Percentiles rank a stretch among this genome's conserved stretches.
These are phyloP conservation scores for Hypomontagnella submonticulosa DNA, from an alignment of 495 filamentous ascomycete genomes.

Conservation along the genomic window DNA sequence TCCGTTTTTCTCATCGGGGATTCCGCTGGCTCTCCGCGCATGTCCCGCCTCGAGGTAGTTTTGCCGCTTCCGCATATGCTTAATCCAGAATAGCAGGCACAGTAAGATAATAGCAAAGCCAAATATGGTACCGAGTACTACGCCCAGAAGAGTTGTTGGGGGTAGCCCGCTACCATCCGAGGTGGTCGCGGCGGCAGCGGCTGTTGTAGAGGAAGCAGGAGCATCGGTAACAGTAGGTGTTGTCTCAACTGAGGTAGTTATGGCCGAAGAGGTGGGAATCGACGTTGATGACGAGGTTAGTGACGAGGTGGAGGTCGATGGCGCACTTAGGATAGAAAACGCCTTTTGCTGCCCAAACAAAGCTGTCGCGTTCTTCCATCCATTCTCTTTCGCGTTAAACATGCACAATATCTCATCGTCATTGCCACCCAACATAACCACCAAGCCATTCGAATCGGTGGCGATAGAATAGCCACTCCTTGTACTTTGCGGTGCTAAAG, in stretches of 20 bases:
- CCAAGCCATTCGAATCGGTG: slow-evolving; percentile 65
- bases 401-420: slow-evolving; percentile 73
- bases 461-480: slow-evolving; percentile 61
- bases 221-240: slow-evolving; percentile 39
- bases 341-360: slow-evolving; percentile 64
- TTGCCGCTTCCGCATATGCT: slow-evolving; percentile 63
- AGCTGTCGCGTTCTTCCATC: slow-evolving; percentile 80
- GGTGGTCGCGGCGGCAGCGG: slow-evolving; percentile 53
- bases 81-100: slow-evolving; percentile 73
- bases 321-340: slow-evolving; percentile 48
- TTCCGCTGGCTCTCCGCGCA: slow-evolving; percentile 61
- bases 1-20: slow-evolving; percentile 64
- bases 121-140: slow-evolving; percentile 80
- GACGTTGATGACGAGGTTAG: slow-evolving; percentile 26
- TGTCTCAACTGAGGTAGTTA: background rate
- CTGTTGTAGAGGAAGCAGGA: slow-evolving; percentile 44
- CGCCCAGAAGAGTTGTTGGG: slow-evolving; percentile 75
- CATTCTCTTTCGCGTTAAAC: slow-evolving; percentile 81
- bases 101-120: slow-evolving; percentile 77
- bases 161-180: slow-evolving; percentile 52
- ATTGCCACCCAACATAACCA: slow-evolving; percentile 82
- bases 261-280: background rate
- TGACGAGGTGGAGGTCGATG: slow-evolving; percentile 55
- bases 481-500: slow-evolving; percentile 70
- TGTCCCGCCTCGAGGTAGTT: slow-evolving; percentile 59